Percentiles rank a stretch among this genome's conserved stretches.
phyloP scores from a whole-genome alignment of 805 yeast genomes.

The Ogataea trehalophila region DNA sequence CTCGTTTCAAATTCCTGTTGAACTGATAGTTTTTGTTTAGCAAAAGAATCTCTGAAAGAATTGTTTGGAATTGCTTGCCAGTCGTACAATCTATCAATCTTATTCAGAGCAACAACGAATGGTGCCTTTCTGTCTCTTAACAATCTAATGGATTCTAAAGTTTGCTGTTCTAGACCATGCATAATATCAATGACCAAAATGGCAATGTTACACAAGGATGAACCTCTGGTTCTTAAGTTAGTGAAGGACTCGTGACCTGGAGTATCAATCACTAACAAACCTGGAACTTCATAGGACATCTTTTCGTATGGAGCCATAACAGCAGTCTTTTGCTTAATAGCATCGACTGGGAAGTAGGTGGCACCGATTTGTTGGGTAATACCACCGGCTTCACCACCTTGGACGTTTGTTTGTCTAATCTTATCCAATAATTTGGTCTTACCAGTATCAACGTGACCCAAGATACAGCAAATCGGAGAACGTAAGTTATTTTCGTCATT shows the following conservation, averaged over 20 bases:
- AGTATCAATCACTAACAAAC: constrained; percentile 92
- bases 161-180: constrained; percentile 99
- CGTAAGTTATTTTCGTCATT: constrained; percentile 55
- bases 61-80: constrained; percentile 91
- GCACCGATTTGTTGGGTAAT: constrained; percentile 99
- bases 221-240: constrained; percentile 97
- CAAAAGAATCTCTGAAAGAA: constrained; percentile 91
- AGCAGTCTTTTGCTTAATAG: constrained; percentile 84
- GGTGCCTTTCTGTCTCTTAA: constrained; percentile 98
- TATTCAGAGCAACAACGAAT: constrained; percentile 93
- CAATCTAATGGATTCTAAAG: constrained; percentile 86
- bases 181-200: constrained; percentile 96
- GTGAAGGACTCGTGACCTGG: constrained; percentile 99
- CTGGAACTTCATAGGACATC: constrained; percentile 90
- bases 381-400: constrained; percentile 99
- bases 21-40: constrained; percentile 76
- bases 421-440: constrained; percentile 95
- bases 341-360: constrained; percentile 96
- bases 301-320: constrained; percentile 87
- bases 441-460: constrained; percentile 99
- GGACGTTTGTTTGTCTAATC: constrained; percentile 97
- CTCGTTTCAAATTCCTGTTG: constrained; percentile 90
- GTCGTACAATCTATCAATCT: constrained; percentile 94
- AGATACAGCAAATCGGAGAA: constrained; percentile 97
- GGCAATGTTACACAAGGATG: constrained; percentile 98